Conservation (phyloP, 768 basidiomycete species). For the Mycena polygramma region DNA sequence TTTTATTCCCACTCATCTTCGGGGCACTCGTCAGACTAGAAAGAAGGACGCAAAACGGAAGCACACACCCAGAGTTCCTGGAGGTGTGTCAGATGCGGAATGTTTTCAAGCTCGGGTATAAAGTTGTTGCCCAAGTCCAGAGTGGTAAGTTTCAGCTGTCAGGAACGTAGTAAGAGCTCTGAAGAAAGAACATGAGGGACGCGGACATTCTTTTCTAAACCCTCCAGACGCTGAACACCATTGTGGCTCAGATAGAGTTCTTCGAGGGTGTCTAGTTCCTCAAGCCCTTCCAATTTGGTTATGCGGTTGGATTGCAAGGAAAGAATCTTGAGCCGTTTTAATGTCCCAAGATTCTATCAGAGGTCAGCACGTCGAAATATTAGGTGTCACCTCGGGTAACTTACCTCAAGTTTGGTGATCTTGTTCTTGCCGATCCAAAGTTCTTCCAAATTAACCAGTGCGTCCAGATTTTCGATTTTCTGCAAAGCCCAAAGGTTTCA, state of each 20-base stretch:
- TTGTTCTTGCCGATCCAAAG: slow-evolving; percentile 99
- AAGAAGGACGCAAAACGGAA: background rate
- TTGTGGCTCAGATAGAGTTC: slow-evolving; percentile 97
- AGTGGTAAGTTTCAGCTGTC: slow-evolving; percentile 77
- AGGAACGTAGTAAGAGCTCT: background rate
- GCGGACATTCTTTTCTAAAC: slow-evolving; percentile 85
- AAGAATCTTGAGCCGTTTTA: slow-evolving; percentile 85
- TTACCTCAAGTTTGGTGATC: slow-evolving; percentile 87
- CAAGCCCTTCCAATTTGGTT: slow-evolving; percentile 86
- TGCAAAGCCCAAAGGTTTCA: slow-evolving; percentile 46
- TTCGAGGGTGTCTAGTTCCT: slow-evolving; percentile 78
- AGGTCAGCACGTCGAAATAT: background rate
- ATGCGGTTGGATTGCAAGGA: slow-evolving; percentile 96
- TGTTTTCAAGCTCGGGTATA: slow-evolving; percentile 81
- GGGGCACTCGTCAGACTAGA: slow-evolving; percentile 4
- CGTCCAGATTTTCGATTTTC: slow-evolving; percentile 90
- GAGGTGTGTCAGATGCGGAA: slow-evolving; percentile 81
- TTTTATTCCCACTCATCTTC: slow-evolving; percentile 92
- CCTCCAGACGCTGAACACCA: slow-evolving; percentile 86
- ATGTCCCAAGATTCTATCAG: slow-evolving; percentile 72
- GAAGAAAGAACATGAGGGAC: background rate
- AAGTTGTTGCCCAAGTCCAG: slow-evolving; percentile 92
- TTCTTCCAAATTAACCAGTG: slow-evolving; percentile 87
- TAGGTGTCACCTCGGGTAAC: slow-evolving; percentile 4
- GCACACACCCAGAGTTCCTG: slow-evolving; percentile 93